A percentile compares a stretch with the other conserved stretches of the same genome.
Evolutionary conservation across 345 rosid species (phyloP).

Genomic region (Hibiscus tridactylites): DNA sequence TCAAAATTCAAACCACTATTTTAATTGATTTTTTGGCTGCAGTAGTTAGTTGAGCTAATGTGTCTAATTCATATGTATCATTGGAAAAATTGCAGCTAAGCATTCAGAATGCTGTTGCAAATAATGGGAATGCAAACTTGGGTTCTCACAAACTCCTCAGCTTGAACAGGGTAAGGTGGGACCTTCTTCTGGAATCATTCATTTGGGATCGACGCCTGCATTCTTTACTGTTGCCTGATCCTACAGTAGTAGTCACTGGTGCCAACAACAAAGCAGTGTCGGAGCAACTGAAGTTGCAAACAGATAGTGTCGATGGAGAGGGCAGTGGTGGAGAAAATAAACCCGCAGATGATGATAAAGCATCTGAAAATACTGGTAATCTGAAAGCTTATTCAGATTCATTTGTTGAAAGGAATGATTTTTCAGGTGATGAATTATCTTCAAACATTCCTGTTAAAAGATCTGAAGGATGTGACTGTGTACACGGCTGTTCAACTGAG

Average conservation of each 20-base stretch:
- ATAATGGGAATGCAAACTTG: conserved; percentile 34
- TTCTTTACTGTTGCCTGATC: conserved; percentile 46
- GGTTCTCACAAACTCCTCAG: conserved; percentile 44
- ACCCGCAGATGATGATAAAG: conserved; percentile 18
- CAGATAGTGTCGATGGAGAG: conserved; percentile 11
- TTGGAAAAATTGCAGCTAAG: conserved; percentile 28
- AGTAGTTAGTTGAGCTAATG: not conserved
- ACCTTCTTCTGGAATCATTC: conserved; percentile 64
- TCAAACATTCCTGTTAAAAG: conserved; percentile 27
- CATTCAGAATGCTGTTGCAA: conserved; percentile 30
- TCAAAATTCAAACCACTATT: not conserved
- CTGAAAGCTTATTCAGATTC: conserved; percentile 9
- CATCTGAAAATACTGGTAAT: conserved; percentile 17
- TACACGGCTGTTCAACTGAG: conserved; percentile 9
- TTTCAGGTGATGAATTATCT: conserved; percentile 32
- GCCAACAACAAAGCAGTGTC: conserved; percentile 22
- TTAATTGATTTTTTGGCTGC: not conserved
- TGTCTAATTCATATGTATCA: not conserved
- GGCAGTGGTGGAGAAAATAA: conserved; percentile 12
- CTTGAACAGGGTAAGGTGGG: conserved; percentile 67
- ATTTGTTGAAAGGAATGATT: conserved; percentile 21
- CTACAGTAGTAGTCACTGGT: conserved; percentile 28
- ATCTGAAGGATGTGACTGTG: conserved; percentile 16
- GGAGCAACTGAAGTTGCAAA: conserved; percentile 22
- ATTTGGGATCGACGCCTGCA: conserved; percentile 74